A percentile compares a stretch with the other conserved stretches of the same genome.
These are phyloP conservation scores for Podila epigama DNA, from an alignment of 192 early-diverging fungal species.

Conservation along the genomic window DNA sequence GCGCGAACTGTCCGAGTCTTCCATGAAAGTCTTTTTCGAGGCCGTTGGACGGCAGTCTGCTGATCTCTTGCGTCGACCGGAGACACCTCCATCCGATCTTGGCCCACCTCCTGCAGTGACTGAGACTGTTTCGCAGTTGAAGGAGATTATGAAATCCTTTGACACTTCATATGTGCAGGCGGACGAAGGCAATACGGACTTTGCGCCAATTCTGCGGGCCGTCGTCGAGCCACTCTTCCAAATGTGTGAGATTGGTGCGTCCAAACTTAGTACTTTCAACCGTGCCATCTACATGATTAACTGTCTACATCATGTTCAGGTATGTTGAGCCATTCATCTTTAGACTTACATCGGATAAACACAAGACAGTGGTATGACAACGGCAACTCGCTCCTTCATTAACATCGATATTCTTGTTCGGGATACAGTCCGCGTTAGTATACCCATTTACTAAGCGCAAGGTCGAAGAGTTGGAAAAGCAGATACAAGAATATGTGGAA, in stretches of 20 bases:
- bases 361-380: no score
- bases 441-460: slow-evolving; percentile 72
- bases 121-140: slow-evolving; percentile 73
- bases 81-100: slow-evolving; percentile 66
- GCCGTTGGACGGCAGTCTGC: slow-evolving; percentile 39
- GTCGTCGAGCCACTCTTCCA: slow-evolving; percentile 78
- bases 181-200: slow-evolving; percentile 63
- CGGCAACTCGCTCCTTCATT: no score
- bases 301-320: slow-evolving; percentile 77
- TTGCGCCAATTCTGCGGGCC: slow-evolving; percentile 70
- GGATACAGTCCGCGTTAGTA: slow-evolving; percentile 62
- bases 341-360: not conserved
- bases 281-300: slow-evolving; percentile 79
- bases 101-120: slow-evolving; percentile 68
- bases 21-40: slow-evolving; percentile 31
- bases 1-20: slow-evolving; percentile 56
- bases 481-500: slow-evolving; percentile 71
- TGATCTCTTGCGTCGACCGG: slow-evolving; percentile 22
- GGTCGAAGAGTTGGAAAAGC: slow-evolving; percentile 59
- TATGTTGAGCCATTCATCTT: slow-evolving; percentile 29
- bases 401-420: not conserved
- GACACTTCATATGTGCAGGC: slow-evolving; percentile 70
- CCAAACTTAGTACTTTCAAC: slow-evolving; percentile 62
- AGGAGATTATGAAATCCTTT: slow-evolving; percentile 84
- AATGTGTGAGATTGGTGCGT: slow-evolving; percentile 68